Evolutionary conservation across 768 basidiomycete species (phyloP), one percentile per base, ranked within the genome.

Genomic region (Macrocybe gigantea): DNA sequence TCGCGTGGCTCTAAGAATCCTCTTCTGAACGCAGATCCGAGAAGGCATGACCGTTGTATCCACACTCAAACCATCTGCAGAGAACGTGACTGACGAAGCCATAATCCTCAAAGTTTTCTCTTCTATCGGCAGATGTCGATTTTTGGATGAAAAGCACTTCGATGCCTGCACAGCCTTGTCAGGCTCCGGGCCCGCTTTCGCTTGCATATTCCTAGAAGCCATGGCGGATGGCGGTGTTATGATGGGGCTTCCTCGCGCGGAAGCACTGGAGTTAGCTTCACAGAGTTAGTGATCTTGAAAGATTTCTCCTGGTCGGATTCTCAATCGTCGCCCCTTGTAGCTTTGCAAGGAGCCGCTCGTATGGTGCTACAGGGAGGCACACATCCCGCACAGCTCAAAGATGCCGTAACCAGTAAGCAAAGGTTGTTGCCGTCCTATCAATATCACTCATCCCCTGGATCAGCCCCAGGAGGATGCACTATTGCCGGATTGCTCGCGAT

Each of bases 221-320:
- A 96, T 99, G 93, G 87, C 93, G 1, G 96, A 98, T 64, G 96
- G 96, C 29, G 96, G 93, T 38, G 96, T 98, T 40, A 98, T 99
- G 95, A 98, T 98, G 96, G 96, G 96, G 31, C 69, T 99, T 44
- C 96, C 96, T 3, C 75, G 96, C 52, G 80, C 83, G 1, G 96
- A 97, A 65, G 93, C 96, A 5, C 68, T 98, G 38, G 96, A 99
- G 63, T 70, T 99, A 44, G 95, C 96, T 42, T 83, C 95, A 39
- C 96, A 99, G 68, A 93, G 95, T 96, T 61, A 58, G 82, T 1
- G 6, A 5, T 10, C 45, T 30, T 42, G 11, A 31, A 8, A 13
- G 7, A 10, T 43, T 38, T 32, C 15, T 7, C 15, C 39, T 44
- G 14, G 30, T 30, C 1, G n/a, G 34, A 51, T 41, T 36, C 8